Evolutionary conservation across 140 eudicot genomes (phyloP), one percentile per base, ranked within the genome.

Genomic region (Stevia rebaudiana): DNA sequence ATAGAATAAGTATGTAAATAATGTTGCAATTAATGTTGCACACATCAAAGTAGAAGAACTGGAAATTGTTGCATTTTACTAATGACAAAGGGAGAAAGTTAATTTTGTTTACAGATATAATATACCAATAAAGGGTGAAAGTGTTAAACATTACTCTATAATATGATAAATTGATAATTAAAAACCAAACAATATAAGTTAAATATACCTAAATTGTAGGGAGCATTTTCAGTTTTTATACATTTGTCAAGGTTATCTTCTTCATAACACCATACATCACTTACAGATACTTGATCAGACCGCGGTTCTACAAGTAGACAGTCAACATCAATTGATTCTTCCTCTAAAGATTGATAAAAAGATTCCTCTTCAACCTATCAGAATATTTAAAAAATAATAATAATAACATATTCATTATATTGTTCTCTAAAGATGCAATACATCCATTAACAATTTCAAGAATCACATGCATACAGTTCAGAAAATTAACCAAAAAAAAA

Each of bases 271-370:
- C 85, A 77, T 55, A 80, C 82, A 60, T 80, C 76, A 74, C 78
- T 83, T 62, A 76, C 80, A 52, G 86, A 79, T 41, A 72, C 78
- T 71, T 79, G 81, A 50, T 71, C 82, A 72, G 77, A 78, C 47
- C 72, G 81, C 55, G 89, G 84, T 69, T 85, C 94, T 63, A 79
- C 84, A 65, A 82, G 89, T 42, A 85, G 74, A 77, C 78, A 65
- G n/a, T 71, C 86, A 69, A 82, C 88, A 56, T 81, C 83, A 22
- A 72, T 77, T 61, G 82, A 72, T 60, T 81, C 94, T 74, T 79
- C 86, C 65, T 75, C 94, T 63, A 79, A 70, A 58, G 81, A 77
- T 73, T 59, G 82, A 47, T 73, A 67, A 44, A 73, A 64, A 48
- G 75, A 69, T 50, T 74, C 84, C 72, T 82, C 85, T 55, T 82